A percentile compares a stretch with the other conserved stretches of the same genome.
Conservation (phyloP, 1,284 basidiomycete species). For the Inonotus obliquus region DNA sequence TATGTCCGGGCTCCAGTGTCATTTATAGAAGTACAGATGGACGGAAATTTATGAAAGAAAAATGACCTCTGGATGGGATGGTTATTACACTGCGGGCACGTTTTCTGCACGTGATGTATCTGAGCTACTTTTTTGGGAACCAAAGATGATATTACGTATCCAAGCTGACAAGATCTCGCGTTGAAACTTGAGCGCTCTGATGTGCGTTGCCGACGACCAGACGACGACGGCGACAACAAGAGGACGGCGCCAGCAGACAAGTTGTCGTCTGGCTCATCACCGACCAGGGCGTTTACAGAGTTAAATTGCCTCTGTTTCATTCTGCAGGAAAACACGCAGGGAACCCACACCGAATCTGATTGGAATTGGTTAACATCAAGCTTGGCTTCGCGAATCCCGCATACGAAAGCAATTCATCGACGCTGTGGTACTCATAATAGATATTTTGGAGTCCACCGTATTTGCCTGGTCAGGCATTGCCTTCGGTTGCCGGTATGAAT, state of each 20-base stretch:
- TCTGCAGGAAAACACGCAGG: background rate
- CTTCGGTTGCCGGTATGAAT: background rate
- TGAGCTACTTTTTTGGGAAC: background rate
- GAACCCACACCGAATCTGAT: background rate
- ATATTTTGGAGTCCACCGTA: background rate
- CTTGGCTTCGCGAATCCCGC: background rate
- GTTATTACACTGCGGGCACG: no score
- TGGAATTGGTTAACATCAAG: background rate
- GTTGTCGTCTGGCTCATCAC: background rate
- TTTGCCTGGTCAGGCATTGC: background rate
- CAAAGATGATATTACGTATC: background rate
- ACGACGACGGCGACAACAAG: no score
- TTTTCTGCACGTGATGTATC: background rate
- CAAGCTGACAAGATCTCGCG: background rate
- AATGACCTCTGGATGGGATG: no score
- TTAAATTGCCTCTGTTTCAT: background rate
- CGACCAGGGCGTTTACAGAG: background rate
- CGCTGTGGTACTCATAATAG: background rate
- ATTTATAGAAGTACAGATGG: no score
- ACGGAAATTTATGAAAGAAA: no score
- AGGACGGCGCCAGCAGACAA: background rate
- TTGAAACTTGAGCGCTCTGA: background rate
- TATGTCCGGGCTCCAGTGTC: no score
- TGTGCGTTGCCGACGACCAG: background rate
- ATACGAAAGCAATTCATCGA: background rate